Percentiles rank a stretch among this genome's conserved stretches.
Conservation (phyloP, 2,329 filamentous ascomycete genomes). For the Beauveria sp. region DNA sequence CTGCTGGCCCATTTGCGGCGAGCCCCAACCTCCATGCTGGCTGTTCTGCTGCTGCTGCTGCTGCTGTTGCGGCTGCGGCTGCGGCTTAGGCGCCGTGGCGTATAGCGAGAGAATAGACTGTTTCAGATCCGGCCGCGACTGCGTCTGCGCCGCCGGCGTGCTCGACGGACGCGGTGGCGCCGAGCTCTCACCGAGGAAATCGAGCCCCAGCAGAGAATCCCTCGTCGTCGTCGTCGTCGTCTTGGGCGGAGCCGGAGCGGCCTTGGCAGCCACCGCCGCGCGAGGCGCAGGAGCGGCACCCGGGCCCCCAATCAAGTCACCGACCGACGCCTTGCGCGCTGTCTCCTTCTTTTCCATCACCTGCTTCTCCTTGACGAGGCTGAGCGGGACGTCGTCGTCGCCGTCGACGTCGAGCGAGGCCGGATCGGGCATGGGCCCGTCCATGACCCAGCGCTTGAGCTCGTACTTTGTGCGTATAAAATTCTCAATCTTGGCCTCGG, state of each 20-base stretch:
- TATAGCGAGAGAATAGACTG: conserved; percentile 96
- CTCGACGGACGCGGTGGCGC: conserved; percentile 76
- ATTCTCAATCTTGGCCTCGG: conserved; percentile 98
- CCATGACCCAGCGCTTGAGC: conserved; percentile 98
- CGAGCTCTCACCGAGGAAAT: conserved; percentile 75
- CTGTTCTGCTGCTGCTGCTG: conserved; percentile 50
- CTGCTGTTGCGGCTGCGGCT: conserved; percentile 42
- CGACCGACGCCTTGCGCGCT: conserved; percentile 48
- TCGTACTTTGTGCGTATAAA: conserved; percentile 99
- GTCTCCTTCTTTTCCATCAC: conserved; percentile 51
- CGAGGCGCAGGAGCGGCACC: conserved; percentile 50
- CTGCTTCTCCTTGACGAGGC: conserved; percentile 59
- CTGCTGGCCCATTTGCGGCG: conserved; percentile 41
- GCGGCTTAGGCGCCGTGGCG: conserved; percentile 73
- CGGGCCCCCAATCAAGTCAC: conserved; percentile 77
- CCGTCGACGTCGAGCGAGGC: conserved; percentile 73
- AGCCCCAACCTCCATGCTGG: conserved; percentile 48
- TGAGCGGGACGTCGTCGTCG: conserved; percentile 70
- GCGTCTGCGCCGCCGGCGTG: conserved; percentile 57
- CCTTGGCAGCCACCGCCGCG: conserved; percentile 51
- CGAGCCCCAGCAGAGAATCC: conserved; percentile 84
- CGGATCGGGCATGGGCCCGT: conserved; percentile 90
- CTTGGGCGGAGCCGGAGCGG: conserved; percentile 53
- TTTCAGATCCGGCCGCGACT: conserved; percentile 87
- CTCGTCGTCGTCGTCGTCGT: conserved; percentile 65